These are phyloP conservation scores for Ustilago loliicola DNA, from an alignment of 1,284 basidiomycete genomes.

Conservation along the genomic window DNA sequence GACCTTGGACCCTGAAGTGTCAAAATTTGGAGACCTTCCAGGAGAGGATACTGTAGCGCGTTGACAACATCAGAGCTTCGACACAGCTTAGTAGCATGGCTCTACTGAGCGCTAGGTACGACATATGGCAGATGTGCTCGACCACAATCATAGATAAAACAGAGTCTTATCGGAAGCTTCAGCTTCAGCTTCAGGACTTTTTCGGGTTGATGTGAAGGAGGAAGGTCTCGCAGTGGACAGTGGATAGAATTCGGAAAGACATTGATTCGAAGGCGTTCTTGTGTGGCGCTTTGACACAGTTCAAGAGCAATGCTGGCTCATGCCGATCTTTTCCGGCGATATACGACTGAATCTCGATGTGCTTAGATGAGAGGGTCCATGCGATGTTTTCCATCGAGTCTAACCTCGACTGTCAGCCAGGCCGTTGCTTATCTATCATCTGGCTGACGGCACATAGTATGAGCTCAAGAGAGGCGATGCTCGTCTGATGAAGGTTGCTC, in stretches of 20 bases:
- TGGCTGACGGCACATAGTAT: background rate
- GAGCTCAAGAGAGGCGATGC: background rate
- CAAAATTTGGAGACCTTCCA: background rate
- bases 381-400: background rate
- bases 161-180: background rate
- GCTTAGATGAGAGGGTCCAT: no score
- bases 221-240: background rate
- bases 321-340: constrained; percentile 1
- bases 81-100: background rate
- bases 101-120: background rate
- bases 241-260: background rate
- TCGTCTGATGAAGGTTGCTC: background rate
- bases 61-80: background rate
- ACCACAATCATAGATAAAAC: background rate
- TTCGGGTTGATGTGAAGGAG: background rate
- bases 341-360: background rate
- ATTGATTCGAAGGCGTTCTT: background rate
- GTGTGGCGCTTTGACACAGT: background rate
- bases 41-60: background rate
- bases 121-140: background rate
- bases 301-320: background rate
- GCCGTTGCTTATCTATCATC: background rate
- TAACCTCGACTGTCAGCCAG: background rate
- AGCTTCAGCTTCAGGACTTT: background rate
- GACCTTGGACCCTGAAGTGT: constrained; percentile 29